A percentile compares a stretch with the other conserved stretches of the same genome.
Conservation (phyloP, 2,329 filamentous ascomycete genomes). For the Beauveria varroae region DNA sequence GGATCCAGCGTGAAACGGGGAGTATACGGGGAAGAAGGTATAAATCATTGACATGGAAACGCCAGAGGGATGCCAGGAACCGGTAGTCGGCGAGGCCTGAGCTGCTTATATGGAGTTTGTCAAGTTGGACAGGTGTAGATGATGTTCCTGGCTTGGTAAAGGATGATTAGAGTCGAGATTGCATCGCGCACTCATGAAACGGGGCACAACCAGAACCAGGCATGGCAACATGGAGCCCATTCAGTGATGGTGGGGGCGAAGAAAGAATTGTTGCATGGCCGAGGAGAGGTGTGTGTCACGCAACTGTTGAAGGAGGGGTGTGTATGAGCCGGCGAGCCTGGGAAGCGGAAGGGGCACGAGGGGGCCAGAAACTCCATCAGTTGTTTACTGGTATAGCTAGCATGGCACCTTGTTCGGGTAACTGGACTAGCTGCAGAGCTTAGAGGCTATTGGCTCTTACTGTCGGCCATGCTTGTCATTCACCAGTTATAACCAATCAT, state of each 20-base stretch:
- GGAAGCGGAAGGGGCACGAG: background rate
- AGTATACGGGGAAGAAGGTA: background rate
- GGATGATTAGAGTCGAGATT: slow-evolving; percentile 9
- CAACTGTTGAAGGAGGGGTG: background rate
- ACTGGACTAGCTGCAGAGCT: background rate
- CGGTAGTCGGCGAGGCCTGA: slow-evolving; percentile 8
- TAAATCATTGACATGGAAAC: background rate
- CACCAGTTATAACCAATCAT: background rate
- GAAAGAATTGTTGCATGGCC: background rate
- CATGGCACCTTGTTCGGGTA: background rate
- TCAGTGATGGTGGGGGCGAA: background rate
- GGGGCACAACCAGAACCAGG: background rate
- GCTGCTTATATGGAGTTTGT: slow-evolving; percentile 7
- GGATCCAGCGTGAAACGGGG: background rate
- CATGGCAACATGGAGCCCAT: slow-evolving; percentile 6
- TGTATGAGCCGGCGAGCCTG: background rate
- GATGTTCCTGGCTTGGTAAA: background rate
- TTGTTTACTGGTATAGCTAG: background rate
- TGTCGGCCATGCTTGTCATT: background rate
- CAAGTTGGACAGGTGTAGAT: background rate
- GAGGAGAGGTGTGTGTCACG: background rate
- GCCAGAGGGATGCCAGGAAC: background rate
- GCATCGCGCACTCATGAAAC: background rate
- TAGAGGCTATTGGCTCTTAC: background rate
- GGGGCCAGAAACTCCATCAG: background rate